Conservation (phyloP, 164 flowering plant genomes). For the Santalum album region DNA sequence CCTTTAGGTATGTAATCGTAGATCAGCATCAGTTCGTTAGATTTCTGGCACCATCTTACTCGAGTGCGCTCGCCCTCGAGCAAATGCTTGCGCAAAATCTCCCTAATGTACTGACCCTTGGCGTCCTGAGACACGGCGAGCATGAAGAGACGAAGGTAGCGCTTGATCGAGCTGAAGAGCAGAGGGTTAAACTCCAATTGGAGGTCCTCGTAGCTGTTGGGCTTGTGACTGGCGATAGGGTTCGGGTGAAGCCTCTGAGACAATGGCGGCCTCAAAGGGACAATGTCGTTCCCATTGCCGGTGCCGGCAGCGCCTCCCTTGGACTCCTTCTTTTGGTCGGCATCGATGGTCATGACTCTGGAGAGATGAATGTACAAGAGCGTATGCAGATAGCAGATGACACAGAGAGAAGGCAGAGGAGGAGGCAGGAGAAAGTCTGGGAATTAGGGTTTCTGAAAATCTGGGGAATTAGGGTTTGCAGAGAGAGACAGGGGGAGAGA, state of each 20-base stretch:
- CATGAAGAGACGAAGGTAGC: constrained; percentile 58
- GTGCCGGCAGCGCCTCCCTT: constrained; percentile 8
- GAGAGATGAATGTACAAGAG: not conserved
- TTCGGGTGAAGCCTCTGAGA: constrained; percentile 45
- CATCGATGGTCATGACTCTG: constrained; percentile 29
- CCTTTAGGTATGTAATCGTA: constrained; percentile 79
- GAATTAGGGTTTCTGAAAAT: not conserved
- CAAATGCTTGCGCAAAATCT: constrained; percentile 60
- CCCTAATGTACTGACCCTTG: constrained; percentile 71
- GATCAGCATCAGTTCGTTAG: constrained; percentile 48
- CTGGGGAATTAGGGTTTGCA: no score
- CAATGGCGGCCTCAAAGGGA: constrained; percentile 4
- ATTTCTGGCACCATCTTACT: constrained; percentile 67
- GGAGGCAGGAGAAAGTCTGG: not conserved
- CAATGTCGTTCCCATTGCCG: constrained; percentile 36
- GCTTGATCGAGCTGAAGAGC: constrained; percentile 72
- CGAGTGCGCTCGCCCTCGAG: constrained; percentile 57
- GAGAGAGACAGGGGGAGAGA: no score
- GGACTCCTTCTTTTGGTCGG: constrained; percentile 25
- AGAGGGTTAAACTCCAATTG: constrained; percentile 62
- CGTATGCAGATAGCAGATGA: not conserved
- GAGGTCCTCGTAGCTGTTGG: constrained; percentile 77
- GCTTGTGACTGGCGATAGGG: constrained; percentile 61
- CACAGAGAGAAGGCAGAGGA: not conserved
- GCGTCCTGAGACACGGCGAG: constrained; percentile 35